Evolutionary conservation across 2,329 filamentous ascomycete species (phyloP), one percentile per base, ranked within the genome.

Genomic region (Pseudocercospora fijiensis): DNA sequence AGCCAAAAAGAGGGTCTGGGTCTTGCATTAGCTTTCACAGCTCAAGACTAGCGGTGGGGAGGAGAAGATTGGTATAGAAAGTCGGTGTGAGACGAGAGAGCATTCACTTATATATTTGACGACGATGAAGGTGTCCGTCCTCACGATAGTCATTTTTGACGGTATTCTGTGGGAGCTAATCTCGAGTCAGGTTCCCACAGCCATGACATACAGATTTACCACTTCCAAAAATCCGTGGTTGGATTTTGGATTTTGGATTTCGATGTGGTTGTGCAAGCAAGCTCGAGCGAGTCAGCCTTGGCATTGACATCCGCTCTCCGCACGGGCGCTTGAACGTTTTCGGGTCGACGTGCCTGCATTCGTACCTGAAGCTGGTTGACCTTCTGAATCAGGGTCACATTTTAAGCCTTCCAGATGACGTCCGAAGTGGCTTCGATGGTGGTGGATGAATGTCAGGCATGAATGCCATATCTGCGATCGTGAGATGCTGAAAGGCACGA

Each of bases 251-350:
- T n/a, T n/a, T 56, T 33, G 28, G 28, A 41, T 37, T 56, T 56
- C n/a, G 53, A 41, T 33, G 28, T 33, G 13, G 27, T 56, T n/a
- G n/a, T n/a, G n/a, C n/a, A n/a, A n/a, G 27, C 20, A 28, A 56
- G 53, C 53, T 56, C 28, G 53, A 56, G 28, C 53, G 53, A 56
- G 53, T 56, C 53, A 56, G 53, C 2, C 53, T 56, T 56, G 53
- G 53, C 27, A 33, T 13, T 11, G 47, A 8, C 9, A 16, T 24
- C 49, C 20, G 49, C 49, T 27, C 26, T 18, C 28, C 53, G 30
- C n/a, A 10, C 53, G 27, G 53, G 24, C 53, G 28, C n/a, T 20
- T 37, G 27, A 7, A 4, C 53, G 24, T 56, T 24, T n/a, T 18
- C 37, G 37, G 37, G 53, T n/a, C 24, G 9, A 28, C 24, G 49